These are phyloP conservation scores for Tolypocladium amazonense DNA, from an alignment of 2,329 filamentous ascomycete genomes.

Conservation along the genomic window DNA sequence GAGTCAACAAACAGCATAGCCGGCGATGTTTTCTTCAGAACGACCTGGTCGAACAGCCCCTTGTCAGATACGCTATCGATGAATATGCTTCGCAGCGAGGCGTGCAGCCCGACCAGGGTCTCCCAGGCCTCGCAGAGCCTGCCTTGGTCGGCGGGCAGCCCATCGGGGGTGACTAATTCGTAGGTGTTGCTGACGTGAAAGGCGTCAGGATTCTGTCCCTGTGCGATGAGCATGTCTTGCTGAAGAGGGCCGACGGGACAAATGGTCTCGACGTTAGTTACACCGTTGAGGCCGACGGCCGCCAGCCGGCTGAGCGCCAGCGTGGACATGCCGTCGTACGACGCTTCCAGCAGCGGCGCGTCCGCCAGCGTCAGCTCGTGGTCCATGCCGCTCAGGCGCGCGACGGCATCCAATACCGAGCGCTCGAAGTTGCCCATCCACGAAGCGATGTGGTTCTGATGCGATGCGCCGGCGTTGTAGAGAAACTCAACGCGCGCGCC, in stretches of 20 bases:
- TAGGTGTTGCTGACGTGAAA: conserved; percentile 37
- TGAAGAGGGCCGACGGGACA: conserved; percentile 37
- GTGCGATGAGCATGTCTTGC: conserved; percentile 37
- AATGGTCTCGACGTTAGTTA: conserved; percentile 36
- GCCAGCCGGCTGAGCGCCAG: conserved; percentile 31
- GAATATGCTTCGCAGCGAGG: conserved; percentile 39
- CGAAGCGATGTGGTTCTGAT: conserved; percentile 29
- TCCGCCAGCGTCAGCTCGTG: conserved; percentile 40
- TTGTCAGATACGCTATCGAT: conserved; percentile 37
- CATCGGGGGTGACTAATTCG: conserved; percentile 29
- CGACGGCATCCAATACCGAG: conserved; percentile 32
- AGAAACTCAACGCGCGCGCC: conserved; percentile 33
- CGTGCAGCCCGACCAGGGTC: conserved; percentile 32
- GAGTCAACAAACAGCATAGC: conserved; percentile 44
- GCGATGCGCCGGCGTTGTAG: conserved; percentile 29
- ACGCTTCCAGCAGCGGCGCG: conserved; percentile 35
- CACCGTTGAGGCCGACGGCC: conserved; percentile 26
- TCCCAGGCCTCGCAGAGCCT: conserved; percentile 40
- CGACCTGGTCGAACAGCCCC: conserved; percentile 38
- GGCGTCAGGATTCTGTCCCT: conserved; percentile 27
- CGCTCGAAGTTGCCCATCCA: conserved; percentile 39
- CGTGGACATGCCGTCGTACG: conserved; percentile 32
- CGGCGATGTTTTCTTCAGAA: conserved; percentile 35
- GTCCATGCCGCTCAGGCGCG: conserved; percentile 26
- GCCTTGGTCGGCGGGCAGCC: conserved; percentile 27